Evolutionary conservation across 148 eudicot species (phyloP), one percentile per base, ranked within the genome.

Genomic region (Chenopodium suecicum): DNA sequence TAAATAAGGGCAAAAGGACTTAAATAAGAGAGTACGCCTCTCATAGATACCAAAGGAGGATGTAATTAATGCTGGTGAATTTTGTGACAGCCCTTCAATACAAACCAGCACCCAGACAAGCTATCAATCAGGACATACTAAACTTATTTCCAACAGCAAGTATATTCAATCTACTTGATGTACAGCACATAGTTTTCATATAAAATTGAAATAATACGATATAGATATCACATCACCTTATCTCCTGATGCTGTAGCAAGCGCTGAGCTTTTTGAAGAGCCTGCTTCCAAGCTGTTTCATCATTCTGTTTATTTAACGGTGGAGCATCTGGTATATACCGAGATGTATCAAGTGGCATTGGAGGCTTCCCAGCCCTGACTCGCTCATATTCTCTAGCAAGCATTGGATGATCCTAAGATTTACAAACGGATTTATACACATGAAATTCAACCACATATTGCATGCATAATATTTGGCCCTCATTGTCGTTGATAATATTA

Each of bases 321-420:
- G 98, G 98, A 73, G 90, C 83, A 78, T 95, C 99, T 73, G 94
- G 91, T 74, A 86, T 92, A 85, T 91, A 93, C 48, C 99, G 91
- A 68, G 93, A 90, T 80, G 88, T 93, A 86, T 95, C 99, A 41
- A 93, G 89, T 87, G 91, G 89, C 76, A 90, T 88, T 22, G 93
- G 94, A 82, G 99, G 97, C 86, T 89, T 95, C 76, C 93, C 93
- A 88, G 94, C 94, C 85, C 95, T 89, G 16, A 95, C 95, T 78
- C 99, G 87, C 83, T 95, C 99, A 84, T 88, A 92, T 86, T 95
- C 99, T 87, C 98, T 87, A 31, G 97, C 98, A 83, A 95, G 97
- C 94, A 94, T 92, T n/a, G 99, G 99, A 86, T 95, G 94, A 83
- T 90, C 90, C 99, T 93, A 89, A 76, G 83, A 84, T 69, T 75